Percentiles rank a stretch among this genome's conserved stretches.
These are phyloP conservation scores for Stereocaulon alpinum DNA, from an alignment of 495 filamentous ascomycete species.

Conservation along the genomic window DNA sequence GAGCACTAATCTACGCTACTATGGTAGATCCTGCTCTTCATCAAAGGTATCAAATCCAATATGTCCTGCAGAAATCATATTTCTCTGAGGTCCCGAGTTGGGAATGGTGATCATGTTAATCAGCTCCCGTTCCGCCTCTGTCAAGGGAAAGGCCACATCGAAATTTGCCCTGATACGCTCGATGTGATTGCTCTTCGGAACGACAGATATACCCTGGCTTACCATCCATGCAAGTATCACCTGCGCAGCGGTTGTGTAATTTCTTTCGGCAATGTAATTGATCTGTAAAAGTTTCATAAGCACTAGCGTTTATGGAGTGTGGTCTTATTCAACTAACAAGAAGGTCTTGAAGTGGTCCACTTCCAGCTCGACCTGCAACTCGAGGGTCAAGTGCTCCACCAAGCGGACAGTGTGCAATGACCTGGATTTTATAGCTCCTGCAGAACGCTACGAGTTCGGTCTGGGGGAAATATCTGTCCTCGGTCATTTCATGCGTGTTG, in stretches of 20 bases:
- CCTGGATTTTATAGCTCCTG: background rate
- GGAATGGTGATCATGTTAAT: background rate
- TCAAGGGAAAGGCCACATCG: too few relatives aligned
- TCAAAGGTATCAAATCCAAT: background rate
- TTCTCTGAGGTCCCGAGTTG: background rate
- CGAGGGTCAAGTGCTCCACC: background rate
- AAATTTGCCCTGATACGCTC: too few relatives aligned
- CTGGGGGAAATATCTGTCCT: too few relatives aligned
- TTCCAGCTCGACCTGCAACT: background rate
- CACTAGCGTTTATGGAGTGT: background rate
- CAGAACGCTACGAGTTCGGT: too few relatives aligned
- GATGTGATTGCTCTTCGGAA: too few relatives aligned
- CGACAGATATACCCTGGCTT: too few relatives aligned
- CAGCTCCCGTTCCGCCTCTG: too few relatives aligned
- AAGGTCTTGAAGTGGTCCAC: background rate
- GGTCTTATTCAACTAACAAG: background rate
- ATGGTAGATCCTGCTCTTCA: background rate
- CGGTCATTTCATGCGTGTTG: too few relatives aligned
- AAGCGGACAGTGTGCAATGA: background rate
- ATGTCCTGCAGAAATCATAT: background rate
- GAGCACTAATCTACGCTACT: background rate
- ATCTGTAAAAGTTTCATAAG: too few relatives aligned
- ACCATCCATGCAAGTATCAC: too few relatives aligned
- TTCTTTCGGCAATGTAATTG: too few relatives aligned
- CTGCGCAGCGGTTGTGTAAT: too few relatives aligned